Percentiles rank a stretch among this genome's conserved stretches.
These are phyloP conservation scores for Tricholoma matsutake DNA, from an alignment of 768 basidiomycete species.

Conservation along the genomic window DNA sequence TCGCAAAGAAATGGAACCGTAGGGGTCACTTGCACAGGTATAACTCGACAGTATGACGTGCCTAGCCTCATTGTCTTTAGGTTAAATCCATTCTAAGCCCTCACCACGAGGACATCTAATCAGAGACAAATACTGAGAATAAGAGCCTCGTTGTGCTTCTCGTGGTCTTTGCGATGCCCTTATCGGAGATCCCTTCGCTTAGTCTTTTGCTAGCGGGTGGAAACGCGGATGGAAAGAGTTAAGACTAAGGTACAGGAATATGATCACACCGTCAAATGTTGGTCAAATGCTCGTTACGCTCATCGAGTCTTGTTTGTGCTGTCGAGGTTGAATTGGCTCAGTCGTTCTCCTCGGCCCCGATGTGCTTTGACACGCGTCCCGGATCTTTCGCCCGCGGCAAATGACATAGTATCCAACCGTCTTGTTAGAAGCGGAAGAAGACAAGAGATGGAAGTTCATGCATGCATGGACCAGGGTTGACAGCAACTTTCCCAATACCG, in stretches of 20 bases:
- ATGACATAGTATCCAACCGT: background rate
- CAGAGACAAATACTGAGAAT: background rate
- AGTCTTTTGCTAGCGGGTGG: background rate
- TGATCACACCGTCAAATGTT: background rate
- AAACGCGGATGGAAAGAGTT: background rate
- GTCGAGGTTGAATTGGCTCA: background rate
- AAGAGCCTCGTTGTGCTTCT: background rate
- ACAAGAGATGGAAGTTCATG: background rate
- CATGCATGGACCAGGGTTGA: background rate
- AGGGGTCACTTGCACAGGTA: too few species aligned
- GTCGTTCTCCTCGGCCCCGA: background rate
- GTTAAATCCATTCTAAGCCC: background rate
- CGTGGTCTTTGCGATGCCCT: background rate
- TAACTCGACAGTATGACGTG: too few species aligned
- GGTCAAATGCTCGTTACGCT: too few species aligned
- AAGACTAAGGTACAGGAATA: background rate
- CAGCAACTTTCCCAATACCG: background rate
- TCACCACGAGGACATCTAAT: background rate
- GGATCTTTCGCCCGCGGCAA: background rate
- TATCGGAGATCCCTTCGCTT: background rate
- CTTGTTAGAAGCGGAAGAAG: background rate
- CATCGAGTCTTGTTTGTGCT: too few species aligned
- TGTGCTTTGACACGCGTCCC: background rate
- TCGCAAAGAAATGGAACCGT: too few species aligned
- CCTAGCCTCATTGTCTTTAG: too few species aligned